Percentiles rank a stretch among this genome's conserved stretches.
Conservation (phyloP, 2,329 filamentous ascomycete genomes). For the Colletotrichum paranaense region DNA sequence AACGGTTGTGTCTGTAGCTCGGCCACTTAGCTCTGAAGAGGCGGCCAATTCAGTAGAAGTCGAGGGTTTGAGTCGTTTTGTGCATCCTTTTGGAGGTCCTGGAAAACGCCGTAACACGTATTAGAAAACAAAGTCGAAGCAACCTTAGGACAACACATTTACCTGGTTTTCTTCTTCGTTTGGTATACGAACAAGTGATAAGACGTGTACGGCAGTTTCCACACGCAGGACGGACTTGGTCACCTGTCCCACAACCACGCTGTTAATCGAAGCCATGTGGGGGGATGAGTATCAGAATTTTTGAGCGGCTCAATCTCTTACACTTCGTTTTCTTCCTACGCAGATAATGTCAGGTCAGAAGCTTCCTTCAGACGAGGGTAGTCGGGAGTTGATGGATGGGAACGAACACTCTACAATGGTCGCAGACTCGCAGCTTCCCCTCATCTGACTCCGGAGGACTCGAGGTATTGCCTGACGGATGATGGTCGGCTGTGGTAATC, state of each 20-base stretch:
- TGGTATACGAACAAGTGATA: neutral
- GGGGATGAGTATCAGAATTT: neutral
- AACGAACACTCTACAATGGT: neutral
- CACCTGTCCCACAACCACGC: neutral
- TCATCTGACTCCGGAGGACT: neutral
- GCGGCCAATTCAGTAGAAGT: neutral
- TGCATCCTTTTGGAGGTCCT: neutral
- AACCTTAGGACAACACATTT: neutral
- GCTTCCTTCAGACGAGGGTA: neutral
- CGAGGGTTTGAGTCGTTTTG: neutral
- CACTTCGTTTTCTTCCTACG: neutral
- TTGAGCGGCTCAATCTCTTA: neutral
- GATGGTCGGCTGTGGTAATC: neutral
- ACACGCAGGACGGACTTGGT: neutral
- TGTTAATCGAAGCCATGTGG: neutral
- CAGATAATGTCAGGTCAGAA: neutral
- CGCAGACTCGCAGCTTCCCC: neutral
- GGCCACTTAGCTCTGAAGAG: neutral
- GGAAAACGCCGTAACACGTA: neutral
- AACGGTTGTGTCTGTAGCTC: neutral
- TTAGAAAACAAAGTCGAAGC: neutral
- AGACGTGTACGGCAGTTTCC: neutral
- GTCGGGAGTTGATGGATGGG: neutral
- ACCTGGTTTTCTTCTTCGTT: neutral
- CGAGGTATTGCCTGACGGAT: neutral